These are phyloP conservation scores for Mycena latifolia DNA, from an alignment of 768 basidiomycete species.

Conservation along the genomic window DNA sequence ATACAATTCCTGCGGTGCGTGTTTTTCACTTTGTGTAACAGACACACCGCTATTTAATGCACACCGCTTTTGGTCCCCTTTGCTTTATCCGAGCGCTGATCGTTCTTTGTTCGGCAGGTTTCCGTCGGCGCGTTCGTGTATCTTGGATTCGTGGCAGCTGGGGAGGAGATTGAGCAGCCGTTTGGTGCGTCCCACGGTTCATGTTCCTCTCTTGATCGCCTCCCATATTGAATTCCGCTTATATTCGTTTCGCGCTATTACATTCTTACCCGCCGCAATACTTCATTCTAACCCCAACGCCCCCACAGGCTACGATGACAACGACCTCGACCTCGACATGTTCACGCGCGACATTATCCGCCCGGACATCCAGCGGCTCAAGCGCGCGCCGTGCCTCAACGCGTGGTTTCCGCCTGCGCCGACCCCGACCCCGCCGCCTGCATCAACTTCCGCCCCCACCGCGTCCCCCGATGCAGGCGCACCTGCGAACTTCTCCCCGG, in stretches of 20 bases:
- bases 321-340: conserved; percentile 76
- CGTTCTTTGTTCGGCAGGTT: conserved; percentile 42
- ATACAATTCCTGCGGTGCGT: conserved; percentile 67
- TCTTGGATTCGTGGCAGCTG: too few relatives aligned
- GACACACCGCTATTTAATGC: too few relatives aligned
- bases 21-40: too few relatives aligned
- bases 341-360: conserved; percentile 72
- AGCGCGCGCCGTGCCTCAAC: conserved; percentile 61
- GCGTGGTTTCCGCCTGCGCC: conserved; percentile 42
- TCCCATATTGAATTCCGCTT: too few relatives aligned
- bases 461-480: not conserved
- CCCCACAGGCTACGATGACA: conserved; percentile 67
- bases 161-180: conserved; percentile 78
- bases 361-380: conserved; percentile 66
- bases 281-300: not conserved
- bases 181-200: conserved; percentile 61
- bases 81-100: too few relatives aligned
- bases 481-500: too few relatives aligned
- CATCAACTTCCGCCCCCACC: not conserved
- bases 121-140: conserved; percentile 75
- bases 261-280: too few relatives aligned
- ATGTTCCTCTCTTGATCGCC: too few relatives aligned
- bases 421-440: not conserved
- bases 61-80: too few relatives aligned
- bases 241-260: too few relatives aligned